Percentiles rank a stretch among this genome's conserved stretches.
Conservation (phyloP, 202 grass and related monocot species). For the Carex arenaria region DNA sequence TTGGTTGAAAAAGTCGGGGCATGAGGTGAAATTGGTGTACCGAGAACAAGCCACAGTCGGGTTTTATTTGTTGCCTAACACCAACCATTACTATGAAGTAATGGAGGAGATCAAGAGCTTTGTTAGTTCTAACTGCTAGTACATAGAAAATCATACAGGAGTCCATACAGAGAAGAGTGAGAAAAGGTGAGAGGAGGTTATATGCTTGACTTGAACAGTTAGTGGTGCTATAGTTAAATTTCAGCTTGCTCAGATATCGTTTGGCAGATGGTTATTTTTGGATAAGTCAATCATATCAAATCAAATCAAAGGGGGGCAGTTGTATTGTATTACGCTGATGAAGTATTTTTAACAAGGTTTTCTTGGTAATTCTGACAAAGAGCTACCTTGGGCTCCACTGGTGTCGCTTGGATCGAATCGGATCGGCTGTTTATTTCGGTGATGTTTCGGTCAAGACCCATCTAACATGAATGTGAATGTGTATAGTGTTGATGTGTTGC, state of each 20-base stretch:
- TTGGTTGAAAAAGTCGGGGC: conserved; percentile 58
- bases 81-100: conserved; percentile 87
- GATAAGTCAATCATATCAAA: background rate
- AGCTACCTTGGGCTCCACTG: background rate
- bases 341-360: background rate
- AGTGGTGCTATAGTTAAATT: conserved; percentile 8
- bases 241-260: conserved; percentile 5
- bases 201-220: conserved; percentile 6
- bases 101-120: conserved; percentile 97
- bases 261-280: background rate
- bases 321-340: conserved; percentile 11
- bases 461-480: conserved; percentile 25
- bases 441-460: conserved; percentile 14
- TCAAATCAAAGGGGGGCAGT: background rate
- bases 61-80: conserved; percentile 93
- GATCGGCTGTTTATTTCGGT: conserved; percentile 11
- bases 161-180: conserved; percentile 3
- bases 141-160: conserved; percentile 22
- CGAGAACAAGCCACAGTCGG: conserved; percentile 81
- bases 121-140: conserved; percentile 60
- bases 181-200: background rate
- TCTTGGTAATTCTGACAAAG: conserved; percentile 10
- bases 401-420: background rate
- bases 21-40: conserved; percentile 69
- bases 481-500: conserved; percentile 26